phyloP scores from a whole-genome alignment of 2,329 filamentous ascomycete genomes.

The Monilinia polystroma region DNA sequence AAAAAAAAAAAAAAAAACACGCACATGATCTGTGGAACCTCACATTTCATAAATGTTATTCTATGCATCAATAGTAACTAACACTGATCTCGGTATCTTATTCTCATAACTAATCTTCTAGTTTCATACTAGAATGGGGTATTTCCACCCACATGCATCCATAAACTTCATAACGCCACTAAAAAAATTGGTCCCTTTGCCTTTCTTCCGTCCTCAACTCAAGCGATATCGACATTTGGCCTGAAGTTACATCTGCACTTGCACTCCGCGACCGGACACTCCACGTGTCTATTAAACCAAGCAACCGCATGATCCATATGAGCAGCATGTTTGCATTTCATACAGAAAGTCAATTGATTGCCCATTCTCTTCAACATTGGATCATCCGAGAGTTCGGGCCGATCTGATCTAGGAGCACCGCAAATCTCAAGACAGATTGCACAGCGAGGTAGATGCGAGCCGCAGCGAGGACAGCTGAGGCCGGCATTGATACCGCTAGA shows the following conservation, averaged over 20 bases:
- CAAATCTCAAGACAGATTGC: conserved; percentile 67
- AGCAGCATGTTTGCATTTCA: conserved; percentile 66
- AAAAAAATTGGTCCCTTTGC: not conserved
- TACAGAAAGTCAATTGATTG: conserved; percentile 66
- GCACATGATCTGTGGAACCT: too few species aligned
- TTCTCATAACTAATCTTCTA: not conserved
- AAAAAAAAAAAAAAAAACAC: too few species aligned
- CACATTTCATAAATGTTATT: not conserved
- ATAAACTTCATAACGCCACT: conserved; percentile 6
- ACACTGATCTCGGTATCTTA: not conserved
- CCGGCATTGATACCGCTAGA: conserved; percentile 58
- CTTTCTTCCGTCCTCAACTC: not conserved
- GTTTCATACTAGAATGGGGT: conserved; percentile 13
- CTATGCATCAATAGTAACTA: too few species aligned
- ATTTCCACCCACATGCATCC: conserved; percentile 5
- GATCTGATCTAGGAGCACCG: conserved; percentile 61
- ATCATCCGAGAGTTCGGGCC: conserved; percentile 53
- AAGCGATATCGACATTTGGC: conserved; percentile 16
- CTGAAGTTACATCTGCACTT: conserved; percentile 54
- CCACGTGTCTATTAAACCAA: conserved; percentile 64
- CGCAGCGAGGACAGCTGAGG: conserved; percentile 65
- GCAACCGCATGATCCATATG: conserved; percentile 66
- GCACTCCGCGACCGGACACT: conserved; percentile 69
- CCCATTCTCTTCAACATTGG: conserved; percentile 48
- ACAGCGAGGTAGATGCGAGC: conserved; percentile 64